A percentile compares a stretch with the other conserved stretches of the same genome.
phyloP scores from a whole-genome alignment of 1,284 basidiomycete genomes.

The Waitea zeae region DNA sequence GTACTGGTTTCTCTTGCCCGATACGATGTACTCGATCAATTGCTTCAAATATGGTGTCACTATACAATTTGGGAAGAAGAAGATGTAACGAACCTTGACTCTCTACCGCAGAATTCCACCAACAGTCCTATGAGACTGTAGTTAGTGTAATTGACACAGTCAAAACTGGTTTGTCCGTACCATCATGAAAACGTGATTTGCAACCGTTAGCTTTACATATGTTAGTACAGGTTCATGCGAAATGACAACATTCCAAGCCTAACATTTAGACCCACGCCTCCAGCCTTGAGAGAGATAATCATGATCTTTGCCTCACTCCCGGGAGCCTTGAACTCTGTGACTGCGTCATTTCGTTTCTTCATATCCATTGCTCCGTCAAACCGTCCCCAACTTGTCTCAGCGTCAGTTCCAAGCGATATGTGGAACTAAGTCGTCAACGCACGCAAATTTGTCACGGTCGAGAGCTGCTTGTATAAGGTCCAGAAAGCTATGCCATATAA shows the following conservation, averaged over 20 bases:
- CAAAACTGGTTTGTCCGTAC: too few species aligned
- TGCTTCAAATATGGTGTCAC: slow-evolving; percentile 29
- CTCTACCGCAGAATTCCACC: slow-evolving; percentile 88
- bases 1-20: slow-evolving; percentile 73
- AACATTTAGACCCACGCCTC: slow-evolving; percentile 84
- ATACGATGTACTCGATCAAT: slow-evolving; percentile 72
- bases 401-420: too few species aligned
- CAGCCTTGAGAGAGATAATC: slow-evolving; percentile 84
- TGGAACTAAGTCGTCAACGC: too few species aligned
- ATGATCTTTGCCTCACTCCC: slow-evolving; percentile 62
- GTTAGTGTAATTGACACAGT: slow-evolving; percentile 5
- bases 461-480: slow-evolving; percentile 70
- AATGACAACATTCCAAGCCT: slow-evolving; percentile 12
- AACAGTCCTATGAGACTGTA: slow-evolving; percentile 62
- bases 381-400: too few species aligned
- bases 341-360: slow-evolving; percentile 61
- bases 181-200: slow-evolving; percentile 84
- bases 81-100: slow-evolving; percentile 51
- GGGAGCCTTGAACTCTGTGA: slow-evolving; percentile 57
- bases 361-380: slow-evolving; percentile 92
- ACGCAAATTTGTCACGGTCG: slow-evolving; percentile 55
- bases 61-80: slow-evolving; percentile 7
- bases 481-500: too few species aligned
- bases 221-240: slow-evolving; percentile 1
- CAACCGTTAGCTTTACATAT: slow-evolving; percentile 40